These are phyloP conservation scores for Cryptococcus sp. DNA, from an alignment of 1,284 basidiomycete genomes.

Conservation along the genomic window DNA sequence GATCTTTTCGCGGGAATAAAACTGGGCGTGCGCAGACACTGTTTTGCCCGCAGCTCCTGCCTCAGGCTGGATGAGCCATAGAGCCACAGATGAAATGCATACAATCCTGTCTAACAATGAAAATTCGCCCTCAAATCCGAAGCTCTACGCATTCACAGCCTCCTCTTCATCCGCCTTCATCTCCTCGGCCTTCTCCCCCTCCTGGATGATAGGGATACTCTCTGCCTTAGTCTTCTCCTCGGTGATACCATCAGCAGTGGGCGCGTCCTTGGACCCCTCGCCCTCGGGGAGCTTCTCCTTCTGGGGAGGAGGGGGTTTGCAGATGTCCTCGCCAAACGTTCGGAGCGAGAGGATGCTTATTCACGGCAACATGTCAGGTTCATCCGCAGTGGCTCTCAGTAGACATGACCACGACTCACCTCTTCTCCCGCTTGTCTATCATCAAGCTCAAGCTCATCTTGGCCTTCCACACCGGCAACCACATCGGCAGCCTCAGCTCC, in stretches of 20 bases:
- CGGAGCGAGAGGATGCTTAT: constrained; percentile 45
- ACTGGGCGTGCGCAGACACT: too few relatives aligned
- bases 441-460: constrained; percentile 78
- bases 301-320: constrained; percentile 30
- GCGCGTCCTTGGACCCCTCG: not conserved
- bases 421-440: constrained; percentile 92
- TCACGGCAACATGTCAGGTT: not conserved
- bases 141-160: constrained; percentile 5
- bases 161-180: constrained; percentile 4
- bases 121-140: too few relatives aligned
- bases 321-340: constrained; percentile 46
- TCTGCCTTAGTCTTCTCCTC: constrained; percentile 13
- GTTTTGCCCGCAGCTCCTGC: not conserved
- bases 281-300: constrained; percentile 10
- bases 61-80: not conserved
- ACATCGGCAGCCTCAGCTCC: constrained; percentile 64
- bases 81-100: not conserved
- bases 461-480: constrained; percentile 88
- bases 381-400: not conserved
- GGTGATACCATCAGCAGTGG: constrained; percentile 7
- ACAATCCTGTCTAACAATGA: too few relatives aligned
- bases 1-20: too few relatives aligned
- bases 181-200: constrained; percentile 21
- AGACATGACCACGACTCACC: constrained; percentile 54
- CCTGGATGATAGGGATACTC: constrained; percentile 8